Base-by-base conservation (phyloP, 2,329 filamentous ascomycete genomes). In the Alternaria sp. region DNA sequence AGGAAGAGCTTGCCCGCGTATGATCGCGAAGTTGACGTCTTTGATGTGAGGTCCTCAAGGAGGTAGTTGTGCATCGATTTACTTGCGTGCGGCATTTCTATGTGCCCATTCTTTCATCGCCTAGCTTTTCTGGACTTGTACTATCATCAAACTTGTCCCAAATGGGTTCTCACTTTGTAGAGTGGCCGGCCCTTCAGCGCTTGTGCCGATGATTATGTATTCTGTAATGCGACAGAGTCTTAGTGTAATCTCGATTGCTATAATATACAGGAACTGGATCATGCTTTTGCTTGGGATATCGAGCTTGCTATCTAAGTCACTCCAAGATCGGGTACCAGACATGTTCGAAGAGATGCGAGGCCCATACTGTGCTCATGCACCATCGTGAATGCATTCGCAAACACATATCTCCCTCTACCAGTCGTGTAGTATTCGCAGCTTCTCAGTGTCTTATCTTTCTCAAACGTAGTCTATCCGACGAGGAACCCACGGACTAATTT, bases 21-120 rank as follows among this genome's bases (percentile, higher is more conserved):
- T 32, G 71, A 76, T 12, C 70, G 70, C 18, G 72, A 74, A 50
- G 69, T 73, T 30, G 71, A 75, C 44, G 66, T 63, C 38, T 61
- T 70, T 34, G 73, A 72, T 36, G 54, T 69, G 0, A 63, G 67
- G n/a, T 48, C 60, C 44, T 63, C 67, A 20, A 59, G 66, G 49
- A 61, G 67, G 41, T 69, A 55, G 41, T 20, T 18, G 20, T 9
- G 46, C 20, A 8, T 38, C 4, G 9, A 10, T 36, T 32, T 49
- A 8, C 28, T 34, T 20, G 3, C 3, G 22, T 14, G 40, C 28
- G 28, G 28, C 10, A 30, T 11, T 30, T 30, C 11, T 10, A 30
- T 1, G 10, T 11, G 28, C 11, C 4, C 11, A 11, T 30, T 30
- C 28, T 30, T 30, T 30, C 28, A 11, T 30, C 28, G 1, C 10